Evolutionary conservation across 78 protist genomes (phyloP), one percentile per base, ranked within the genome.

Genomic region (Dictyostelium discoideum): DNA sequence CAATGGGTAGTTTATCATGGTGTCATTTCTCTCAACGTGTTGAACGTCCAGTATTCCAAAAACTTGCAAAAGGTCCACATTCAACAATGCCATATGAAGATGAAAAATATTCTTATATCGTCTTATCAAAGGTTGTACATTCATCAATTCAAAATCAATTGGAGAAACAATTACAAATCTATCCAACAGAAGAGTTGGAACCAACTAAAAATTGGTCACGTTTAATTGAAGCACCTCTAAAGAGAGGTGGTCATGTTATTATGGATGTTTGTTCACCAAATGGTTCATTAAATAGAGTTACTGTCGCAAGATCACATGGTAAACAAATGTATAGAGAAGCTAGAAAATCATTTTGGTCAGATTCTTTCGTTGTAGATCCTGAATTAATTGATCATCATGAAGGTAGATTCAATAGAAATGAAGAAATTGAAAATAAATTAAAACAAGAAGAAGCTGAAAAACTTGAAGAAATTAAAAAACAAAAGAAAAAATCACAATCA

Each of bases 21-120:
- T 96, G 97, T 74, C 97, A 96, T 77, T 96, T 96, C 76, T 87
- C 94, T 6, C 97, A 96, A 76, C 73, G 97, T 76, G 92, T 92
- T 37, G 93, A 60, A 8, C 57, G 97, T 44, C 90, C 93, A 11
- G 46, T 50, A 1, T 90, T 90, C 84, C 95, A 90, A 82, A 90
- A 90, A 69, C 65, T 96, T 63, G 92, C 94, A 4, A 96, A 96
- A 76, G 95, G 94, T 26, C 92, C 93, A 8, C 40, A 44, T 50
- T 84, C 86, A 29, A 87, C 94, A 0, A 84, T 84, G 48, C 79
- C 97, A 39, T 96, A 42, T 5, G 97, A 96, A 77, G 97, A 96
- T 86, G 97, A 96, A 39, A 96, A 96, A 44, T 96, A 87, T 72
- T 85, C 93, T 3, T 96, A 86, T 37, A 84, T 96, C 7, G 97